Percentiles rank a stretch among this genome's conserved stretches.
Evolutionary conservation across 2,329 filamentous ascomycete genomes (phyloP).

Genomic region (Aspergillus hortae): DNA sequence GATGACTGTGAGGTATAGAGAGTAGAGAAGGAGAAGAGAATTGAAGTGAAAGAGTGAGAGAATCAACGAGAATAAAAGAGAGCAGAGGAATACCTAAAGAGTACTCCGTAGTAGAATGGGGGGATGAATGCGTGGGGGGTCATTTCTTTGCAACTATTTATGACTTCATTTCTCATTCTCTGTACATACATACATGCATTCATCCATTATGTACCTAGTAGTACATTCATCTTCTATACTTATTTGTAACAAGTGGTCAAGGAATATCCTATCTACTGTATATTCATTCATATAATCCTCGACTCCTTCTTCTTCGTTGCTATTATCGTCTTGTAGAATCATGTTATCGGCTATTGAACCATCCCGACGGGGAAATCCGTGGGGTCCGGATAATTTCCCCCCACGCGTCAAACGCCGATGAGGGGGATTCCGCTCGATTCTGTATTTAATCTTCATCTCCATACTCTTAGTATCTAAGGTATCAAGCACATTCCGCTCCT

Average conservation of each 20-base stretch:
- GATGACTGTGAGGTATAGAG: constrained; percentile 11
- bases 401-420: constrained; percentile 11
- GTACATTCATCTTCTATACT: too few relatives aligned
- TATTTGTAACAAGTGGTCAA: too few relatives aligned
- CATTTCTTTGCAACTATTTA: neutral
- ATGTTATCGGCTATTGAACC: constrained; percentile 16
- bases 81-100: neutral
- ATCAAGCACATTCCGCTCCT: neutral
- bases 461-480: too few relatives aligned
- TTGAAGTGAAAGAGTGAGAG: neutral
- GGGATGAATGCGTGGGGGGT: neutral
- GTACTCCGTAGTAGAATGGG: neutral
- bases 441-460: too few relatives aligned
- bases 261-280: too few relatives aligned
- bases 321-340: too few relatives aligned
- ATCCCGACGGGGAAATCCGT: too few relatives aligned
- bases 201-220: too few relatives aligned
- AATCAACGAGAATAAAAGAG: neutral
- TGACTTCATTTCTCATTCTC: neutral
- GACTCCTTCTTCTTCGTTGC: too few relatives aligned
- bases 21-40: neutral
- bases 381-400: too few relatives aligned
- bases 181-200: too few relatives aligned
- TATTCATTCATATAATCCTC: too few relatives aligned
- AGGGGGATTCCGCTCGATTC: constrained; percentile 18